A percentile compares a stretch with the other conserved stretches of the same genome.
phyloP scores from a whole-genome alignment of 2,329 filamentous ascomycete genomes.

The Penicillium sp. region DNA sequence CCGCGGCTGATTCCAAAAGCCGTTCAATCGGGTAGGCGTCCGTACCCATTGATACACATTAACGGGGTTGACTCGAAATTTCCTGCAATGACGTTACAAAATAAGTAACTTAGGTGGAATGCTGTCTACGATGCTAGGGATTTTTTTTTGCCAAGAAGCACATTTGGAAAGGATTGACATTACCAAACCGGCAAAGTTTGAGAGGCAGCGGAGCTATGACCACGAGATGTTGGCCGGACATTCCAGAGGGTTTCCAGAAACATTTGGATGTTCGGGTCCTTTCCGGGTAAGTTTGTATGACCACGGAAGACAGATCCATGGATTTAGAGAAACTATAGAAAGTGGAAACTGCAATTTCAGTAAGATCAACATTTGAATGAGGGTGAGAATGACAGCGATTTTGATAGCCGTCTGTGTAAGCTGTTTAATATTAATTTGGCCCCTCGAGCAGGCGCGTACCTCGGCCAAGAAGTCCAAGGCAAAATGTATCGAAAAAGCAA shows the following conservation, averaged over 20 bases:
- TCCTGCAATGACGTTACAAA: background rate
- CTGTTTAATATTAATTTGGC: background rate
- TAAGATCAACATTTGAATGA: too few relatives aligned
- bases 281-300: background rate
- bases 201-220: slow-evolving; percentile 17
- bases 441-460: background rate
- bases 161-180: background rate
- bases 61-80: too few relatives aligned
- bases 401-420: background rate
- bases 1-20: background rate
- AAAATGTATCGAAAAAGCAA: background rate
- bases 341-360: background rate
- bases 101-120: background rate
- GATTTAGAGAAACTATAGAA: background rate
- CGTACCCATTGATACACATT: slow-evolving; percentile 1
- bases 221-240: slow-evolving; percentile 13
- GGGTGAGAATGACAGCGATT: too few relatives aligned
- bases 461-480: background rate
- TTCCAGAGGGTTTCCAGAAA: slow-evolving; percentile 19
- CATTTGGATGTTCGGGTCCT: background rate
- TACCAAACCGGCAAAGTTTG: background rate
- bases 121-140: background rate
- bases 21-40: background rate
- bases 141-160: background rate
- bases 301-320: slow-evolving; percentile 7